Base-by-base conservation (phyloP, 1,284 basidiomycete species). In the Cryptococcus maquisensis region DNA sequence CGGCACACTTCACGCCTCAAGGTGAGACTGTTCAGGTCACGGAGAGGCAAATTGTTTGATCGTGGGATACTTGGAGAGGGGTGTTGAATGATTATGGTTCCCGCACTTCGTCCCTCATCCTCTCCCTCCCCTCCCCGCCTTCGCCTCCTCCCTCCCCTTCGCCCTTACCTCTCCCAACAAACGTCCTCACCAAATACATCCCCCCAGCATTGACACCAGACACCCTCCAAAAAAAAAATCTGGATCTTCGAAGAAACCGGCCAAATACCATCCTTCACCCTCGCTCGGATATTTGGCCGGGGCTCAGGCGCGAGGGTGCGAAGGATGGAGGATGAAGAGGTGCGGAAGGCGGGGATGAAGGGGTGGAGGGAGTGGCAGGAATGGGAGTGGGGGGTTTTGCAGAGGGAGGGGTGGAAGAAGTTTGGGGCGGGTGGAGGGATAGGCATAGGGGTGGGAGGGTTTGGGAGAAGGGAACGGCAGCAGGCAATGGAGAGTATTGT, bases 351-450 rank as follows among this genome's bases (percentile, higher is more conserved):
- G 21, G 43, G 39, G 20, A 12, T 38, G 38, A 56, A 36, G n/a
- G 53, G 53, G 24, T 32, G 40, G 45, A 52, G 49, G 26, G 46
- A 47, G 20, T 51, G 46, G 49, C 44, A 51, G 49, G 23, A 47
- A n/a, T 45, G 44, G 9, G 44, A 56, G 39, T 24, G 40, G 38
- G 49, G 41, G 3, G 36, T n/a, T 13, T 4, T 36, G 39, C 42
- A 56, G 28, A 47, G 49, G 36, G 40, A 48, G 16, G 3, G 15
- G 12, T 51, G 54, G 54, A 56, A 42, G 24, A 24, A 26, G 43
- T 8, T 23, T 10, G 43, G 10, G n/a, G 38, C n/a, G n/a, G n/a
- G 28, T 8, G 28, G 28, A 32, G 28, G 28, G 28, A 10, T 8
- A 32, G 28, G 28, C 28, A 32, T 10, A 32, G 28, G 28, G 28